Evolutionary conservation across 2,329 filamentous ascomycete genomes (phyloP), one percentile per base, ranked within the genome.

Genomic region (Stachybotrys chartarum): DNA sequence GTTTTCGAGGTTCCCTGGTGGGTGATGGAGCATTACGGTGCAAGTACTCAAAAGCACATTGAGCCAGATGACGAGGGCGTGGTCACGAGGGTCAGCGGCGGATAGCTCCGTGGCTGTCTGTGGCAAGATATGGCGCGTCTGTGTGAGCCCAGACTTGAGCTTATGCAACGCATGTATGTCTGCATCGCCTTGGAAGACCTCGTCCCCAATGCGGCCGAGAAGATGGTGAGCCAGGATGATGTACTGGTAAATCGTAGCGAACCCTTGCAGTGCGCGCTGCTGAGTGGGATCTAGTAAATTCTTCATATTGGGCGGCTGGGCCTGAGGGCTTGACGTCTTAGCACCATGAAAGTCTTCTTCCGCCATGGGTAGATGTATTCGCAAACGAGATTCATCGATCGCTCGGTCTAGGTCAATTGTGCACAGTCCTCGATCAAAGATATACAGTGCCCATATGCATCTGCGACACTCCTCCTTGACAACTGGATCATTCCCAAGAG

Each of bases 371-470:
- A 65, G 56, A 7, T 63, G 57, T 32, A 64, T 47, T 3, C 55
- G 52, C 11, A 66, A 56, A 30, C 59, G 57, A 1, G 62, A 58
- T 50, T 65, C 63, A 39, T 66, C 64, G 52, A 66, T 60, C 1
- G 60, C 60, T 48, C 64, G 62, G 3, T 57, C 52, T 3, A 64
- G 49, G 5, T 63, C 63, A 12, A 65, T 58, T 1, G 63, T 60
- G 44, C 61, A 66, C 52, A 63, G 53, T 8, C 59, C 62, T 14
- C 64, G 53, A 17, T 66, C 64, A 17, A 60, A 56, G 3, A 66
- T 58, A 48, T 62, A 64, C 10, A 65, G 60, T 44, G 57, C 54
- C 64, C 63, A 65, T 2, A 63, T 53, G 12, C 58, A 56, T 12
- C 64, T 53, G 3, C 58, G 57, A 24, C 55, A 54, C 52, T 65